Base-by-base conservation (phyloP, 139 green algal genomes). In the Chlorella sp. region DNA sequence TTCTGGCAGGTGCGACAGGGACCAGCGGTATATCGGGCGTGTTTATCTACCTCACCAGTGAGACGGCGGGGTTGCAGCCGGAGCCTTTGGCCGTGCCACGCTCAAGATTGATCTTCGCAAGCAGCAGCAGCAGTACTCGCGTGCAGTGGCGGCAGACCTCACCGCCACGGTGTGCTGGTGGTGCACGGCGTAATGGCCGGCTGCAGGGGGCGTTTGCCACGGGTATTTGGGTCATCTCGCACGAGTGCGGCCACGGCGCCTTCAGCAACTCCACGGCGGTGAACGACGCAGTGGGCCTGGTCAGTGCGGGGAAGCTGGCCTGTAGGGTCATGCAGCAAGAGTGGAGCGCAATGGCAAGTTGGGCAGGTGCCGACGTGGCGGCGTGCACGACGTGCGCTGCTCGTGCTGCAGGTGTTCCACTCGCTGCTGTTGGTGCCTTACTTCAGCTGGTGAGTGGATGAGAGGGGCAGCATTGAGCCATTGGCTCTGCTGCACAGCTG, bases 211-310 rank as follows among this genome's bases (percentile, higher is more conserved):
- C 86, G 2, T 80, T 92, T 1, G 67, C 61, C 23, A 94, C 89
- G 2, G 90, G 90, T 31, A 59, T 94, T 10, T 95, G 90, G 90
- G 89, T 95, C 0, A 83, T 93, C 51, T 86, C 88, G 0, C 92
- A 97, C 50, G 92, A 97, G 77, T 97, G 92, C 74, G 92, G 91
- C 33, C 92, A 97, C 49, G 81, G 87, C 22, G 90, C 90, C 1
- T 95, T 94, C 70, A 87, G 78, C 29, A 35, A 89, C 17, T 82
- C 66, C 6, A 70, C 78, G 61, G 63, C 55, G 24, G 62, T 95
- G 5, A 95, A 96, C 69, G 92, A 97, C 71, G 60, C 59, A 5
- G 90, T 97, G 2, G 92, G 92, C 5, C 77, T 95, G 36, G 67
- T 93, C 2, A n/a, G n/a, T n/a, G n/a, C n/a, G n/a, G n/a, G n/a